Conservation (phyloP, 2,329 filamentous ascomycete genomes). For the Pyricularia sp. region DNA sequence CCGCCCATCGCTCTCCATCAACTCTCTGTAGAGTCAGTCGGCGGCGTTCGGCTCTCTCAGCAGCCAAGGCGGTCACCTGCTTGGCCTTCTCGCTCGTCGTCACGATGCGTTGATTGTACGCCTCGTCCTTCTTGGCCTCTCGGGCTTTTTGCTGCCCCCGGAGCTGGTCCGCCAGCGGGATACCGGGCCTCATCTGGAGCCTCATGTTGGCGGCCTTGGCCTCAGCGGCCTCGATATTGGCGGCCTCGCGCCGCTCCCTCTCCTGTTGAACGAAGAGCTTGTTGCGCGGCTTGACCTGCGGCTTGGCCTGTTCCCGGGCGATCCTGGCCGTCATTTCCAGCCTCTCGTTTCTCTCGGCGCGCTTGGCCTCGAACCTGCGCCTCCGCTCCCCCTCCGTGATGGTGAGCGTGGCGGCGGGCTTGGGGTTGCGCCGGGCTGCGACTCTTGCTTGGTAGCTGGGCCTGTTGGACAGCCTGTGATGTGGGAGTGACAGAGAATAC, state of each 20-base stretch:
- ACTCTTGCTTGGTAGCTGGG: background rate
- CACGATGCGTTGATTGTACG: background rate
- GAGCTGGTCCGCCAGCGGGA: background rate
- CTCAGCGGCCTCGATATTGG: background rate
- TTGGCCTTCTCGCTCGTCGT: background rate
- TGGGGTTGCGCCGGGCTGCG: background rate
- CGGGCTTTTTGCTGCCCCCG: background rate
- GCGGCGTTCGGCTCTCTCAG: background rate
- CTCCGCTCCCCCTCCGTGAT: background rate
- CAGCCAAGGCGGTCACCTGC: background rate
- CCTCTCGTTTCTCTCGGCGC: background rate
- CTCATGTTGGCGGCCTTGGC: background rate
- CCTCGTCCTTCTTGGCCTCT: background rate
- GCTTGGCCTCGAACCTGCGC: background rate
- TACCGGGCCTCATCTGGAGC: background rate
- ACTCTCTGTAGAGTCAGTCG: background rate
- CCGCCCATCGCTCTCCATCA: background rate
- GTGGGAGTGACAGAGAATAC: no score
- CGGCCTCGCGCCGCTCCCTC: background rate
- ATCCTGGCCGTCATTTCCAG: background rate
- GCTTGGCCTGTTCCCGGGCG: background rate
- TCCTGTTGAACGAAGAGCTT: background rate
- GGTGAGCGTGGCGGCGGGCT: background rate
- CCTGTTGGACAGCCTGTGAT: background rate
- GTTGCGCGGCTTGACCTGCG: no score